Evolutionary conservation across 192 early-diverging fungal species (phyloP), one percentile per base, ranked within the genome.

Genomic region (Entomortierella lignicola): DNA sequence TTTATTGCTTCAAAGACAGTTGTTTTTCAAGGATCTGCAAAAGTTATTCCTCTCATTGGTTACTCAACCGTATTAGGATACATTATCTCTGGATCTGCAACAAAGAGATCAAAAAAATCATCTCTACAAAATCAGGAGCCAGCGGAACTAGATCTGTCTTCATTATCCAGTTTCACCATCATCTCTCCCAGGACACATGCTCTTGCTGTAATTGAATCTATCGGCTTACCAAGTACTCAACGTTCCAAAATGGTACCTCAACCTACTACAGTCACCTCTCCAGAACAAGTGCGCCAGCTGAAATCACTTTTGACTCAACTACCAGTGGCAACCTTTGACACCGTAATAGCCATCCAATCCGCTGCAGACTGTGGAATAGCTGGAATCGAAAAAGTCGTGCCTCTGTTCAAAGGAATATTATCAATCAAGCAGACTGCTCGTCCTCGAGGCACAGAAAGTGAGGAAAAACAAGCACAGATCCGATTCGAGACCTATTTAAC

Each of bases 331-430:
- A 53, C 60, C 20, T 65, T 81, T 73, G 74, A 82, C 50, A 70
- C 77, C 0, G 72, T 87, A 4, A 4, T 89, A 0, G 67, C 75
- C n/a, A 72, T 89, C 6, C 62, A 70, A 31, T 64, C 65, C 2
- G 63, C 89, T 21, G 11, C 61, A 18, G 77, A 60, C 44, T 84
- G 73, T 54, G 89, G 86, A 21, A 80, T 89, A 55, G 25, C 68
- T 4, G 81, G 75, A 0, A 65, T 92, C 34, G 84, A 86, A 51
- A 77, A 81, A 7, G 54, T 77, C 20, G 47, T 86, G 8, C 80
- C 87, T 13, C 29, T 74, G 0, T 88, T 82, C 58, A 89, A 83
- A 64, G 72, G 81, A 30, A 64, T 91, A 2, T 84, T 92, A 42
- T 58, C 70, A 2, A n/a, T 55, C 18, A 81, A 86, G 20, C 58